Percentiles rank a stretch among this genome's conserved stretches.
phyloP scores from a whole-genome alignment of 169 alveolate genomes.

The Plasmodium gonderi region DNA sequence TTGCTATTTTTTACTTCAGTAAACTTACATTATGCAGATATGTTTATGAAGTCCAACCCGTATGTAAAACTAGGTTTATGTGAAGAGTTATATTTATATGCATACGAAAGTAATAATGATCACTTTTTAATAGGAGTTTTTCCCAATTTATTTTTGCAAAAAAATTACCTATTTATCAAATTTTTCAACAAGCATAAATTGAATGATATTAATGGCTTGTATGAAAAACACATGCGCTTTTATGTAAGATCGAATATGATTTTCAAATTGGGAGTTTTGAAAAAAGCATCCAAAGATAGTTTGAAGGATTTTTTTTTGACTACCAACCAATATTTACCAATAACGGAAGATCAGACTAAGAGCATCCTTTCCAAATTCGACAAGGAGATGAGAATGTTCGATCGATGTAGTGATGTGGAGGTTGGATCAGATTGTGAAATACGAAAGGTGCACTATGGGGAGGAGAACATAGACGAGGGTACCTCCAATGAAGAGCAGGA shows the following conservation, averaged over 20 bases:
- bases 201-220: conserved; percentile 16
- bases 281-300: conserved; percentile 45
- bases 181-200: conserved; percentile 23
- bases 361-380: conserved; percentile 29
- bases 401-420: conserved; percentile 13
- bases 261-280: conserved; percentile 42
- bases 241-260: conserved; percentile 74
- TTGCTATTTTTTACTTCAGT: conserved; percentile 74
- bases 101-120: conserved; percentile 58
- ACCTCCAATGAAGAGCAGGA: too few relatives aligned
- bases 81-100: conserved; percentile 60
- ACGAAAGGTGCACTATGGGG: background rate
- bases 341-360: conserved; percentile 60
- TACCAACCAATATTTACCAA: conserved; percentile 75
- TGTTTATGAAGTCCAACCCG: conserved; percentile 74
- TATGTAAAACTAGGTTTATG: conserved; percentile 75
- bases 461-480: background rate
- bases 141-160: conserved; percentile 46
- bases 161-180: conserved; percentile 30
- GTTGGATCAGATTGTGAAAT: background rate
- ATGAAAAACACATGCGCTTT: conserved; percentile 80
- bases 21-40: conserved; percentile 75
- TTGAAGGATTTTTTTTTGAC: conserved; percentile 64
- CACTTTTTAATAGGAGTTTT: conserved; percentile 73
- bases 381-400: conserved; percentile 14